Evolutionary conservation across 257 asterid species (phyloP), one percentile per base, ranked within the genome.

Genomic region (Echites panduratus): DNA sequence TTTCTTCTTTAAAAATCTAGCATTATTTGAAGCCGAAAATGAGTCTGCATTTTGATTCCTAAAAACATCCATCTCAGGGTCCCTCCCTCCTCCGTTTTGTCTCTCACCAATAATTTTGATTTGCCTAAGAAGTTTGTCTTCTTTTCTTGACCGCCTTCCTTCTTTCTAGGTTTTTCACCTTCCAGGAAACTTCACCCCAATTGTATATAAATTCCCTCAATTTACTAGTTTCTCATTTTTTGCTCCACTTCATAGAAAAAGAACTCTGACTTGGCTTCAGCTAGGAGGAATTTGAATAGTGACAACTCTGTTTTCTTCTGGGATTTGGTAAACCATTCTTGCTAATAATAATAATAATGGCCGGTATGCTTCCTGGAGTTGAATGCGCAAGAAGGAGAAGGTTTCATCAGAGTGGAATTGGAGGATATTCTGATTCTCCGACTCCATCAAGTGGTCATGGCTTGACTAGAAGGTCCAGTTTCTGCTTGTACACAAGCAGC

Each of bases 331-430:
- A 19, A 52, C 2, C 24, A 17, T 63, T 38, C 48, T 63, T 9
- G 65, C n/a, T n/a, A n/a, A n/a, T n/a, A n/a, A n/a, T n/a, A n/a
- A n/a, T n/a, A n/a, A 52, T 80, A 54, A 89, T 89, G 92, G 87
- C 89, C 2, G 90, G 93, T 8, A 84, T 81, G 88, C 85, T 89
- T 2, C 89, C 96, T 16, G 93, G 93, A 38, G 93, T 87, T 45
- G 89, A 89, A 76, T 75, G 83, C 48, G 93, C 96, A 4, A 84
- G 96, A 70, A 80, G 92, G 40, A 84, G 96, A 48, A 78, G 90
- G 68, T 73, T 82, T 72, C 89, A 84, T 83, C 87, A 81, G 32
- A 82, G 83, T 67, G 81, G 73, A 29, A 38, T 70, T 61, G 78
- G 48, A 63, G 48, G 83, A 45, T 71, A 26, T 32, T 44, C 70